A percentile compares a stretch with the other conserved stretches of the same genome.
These are phyloP conservation scores for Pneumocystis oryctolagi DNA, from an alignment of 1,139 yeast species.

Conservation along the genomic window DNA sequence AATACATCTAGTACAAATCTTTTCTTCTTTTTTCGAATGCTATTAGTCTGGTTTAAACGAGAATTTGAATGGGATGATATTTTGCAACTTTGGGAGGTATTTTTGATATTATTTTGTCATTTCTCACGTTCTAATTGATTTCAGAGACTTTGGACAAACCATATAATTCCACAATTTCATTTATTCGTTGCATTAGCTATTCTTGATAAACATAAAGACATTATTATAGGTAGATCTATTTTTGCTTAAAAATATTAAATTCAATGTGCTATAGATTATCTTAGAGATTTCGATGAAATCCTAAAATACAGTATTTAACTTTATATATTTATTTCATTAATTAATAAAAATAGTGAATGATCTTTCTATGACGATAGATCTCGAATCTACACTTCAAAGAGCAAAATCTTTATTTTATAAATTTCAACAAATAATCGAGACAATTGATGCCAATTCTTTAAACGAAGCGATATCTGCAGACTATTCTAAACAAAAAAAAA, in stretches of 20 bases:
- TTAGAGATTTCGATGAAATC: conserved; percentile 74
- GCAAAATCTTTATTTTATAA: conserved; percentile 69
- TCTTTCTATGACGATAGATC: conserved; percentile 56
- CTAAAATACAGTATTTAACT: conserved; percentile 40
- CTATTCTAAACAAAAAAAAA: background rate
- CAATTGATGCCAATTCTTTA: conserved; percentile 36
- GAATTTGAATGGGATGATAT: conserved; percentile 77
- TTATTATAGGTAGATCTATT: conserved; percentile 29
- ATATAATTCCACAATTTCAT: conserved; percentile 70
- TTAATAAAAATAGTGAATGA: conserved; percentile 48
- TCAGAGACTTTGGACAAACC: conserved; percentile 61
- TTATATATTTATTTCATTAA: background rate
- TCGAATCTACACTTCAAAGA: conserved; percentile 60
- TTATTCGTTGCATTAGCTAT: conserved; percentile 76
- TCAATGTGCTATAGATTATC: conserved; percentile 35
- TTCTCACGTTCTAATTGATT: background rate
- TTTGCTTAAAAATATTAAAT: background rate
- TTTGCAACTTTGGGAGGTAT: conserved; percentile 68
- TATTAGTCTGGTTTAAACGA: conserved; percentile 87
- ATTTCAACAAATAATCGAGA: conserved; percentile 62
- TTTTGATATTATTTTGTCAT: background rate
- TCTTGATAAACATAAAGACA: conserved; percentile 69
- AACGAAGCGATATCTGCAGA: conserved; percentile 25
- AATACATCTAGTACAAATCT: conserved; percentile 32
- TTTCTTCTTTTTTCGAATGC: conserved; percentile 88